phyloP scores from a whole-genome alignment of 441 rosid genomes.

The Hura crepitans region DNA sequence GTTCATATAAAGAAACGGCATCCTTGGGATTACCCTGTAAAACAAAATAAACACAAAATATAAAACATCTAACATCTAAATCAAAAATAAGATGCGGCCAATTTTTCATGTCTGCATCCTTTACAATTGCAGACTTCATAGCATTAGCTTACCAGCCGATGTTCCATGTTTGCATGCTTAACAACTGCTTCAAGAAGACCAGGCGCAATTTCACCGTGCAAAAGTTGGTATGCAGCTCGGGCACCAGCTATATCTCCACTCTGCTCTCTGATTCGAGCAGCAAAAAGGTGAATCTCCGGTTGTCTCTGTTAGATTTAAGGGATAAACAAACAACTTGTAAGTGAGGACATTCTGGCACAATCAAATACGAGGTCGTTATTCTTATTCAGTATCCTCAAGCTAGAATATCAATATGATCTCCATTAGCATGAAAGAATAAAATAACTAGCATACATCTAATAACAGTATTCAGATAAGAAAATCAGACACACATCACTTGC shows the following conservation, averaged over 20 bases:
- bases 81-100: constrained; percentile 35
- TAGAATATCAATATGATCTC: background rate
- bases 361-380: background rate
- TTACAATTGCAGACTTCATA: constrained; percentile 25
- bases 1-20: constrained; percentile 73
- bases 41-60: constrained; percentile 20
- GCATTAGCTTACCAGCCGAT: constrained; percentile 54
- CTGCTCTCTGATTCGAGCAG: constrained; percentile 88
- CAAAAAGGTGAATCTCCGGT: constrained; percentile 90
- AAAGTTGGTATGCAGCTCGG: constrained; percentile 77
- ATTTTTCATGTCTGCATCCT: constrained; percentile 78
- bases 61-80: constrained; percentile 10
- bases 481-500: background rate
- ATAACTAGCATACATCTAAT: background rate
- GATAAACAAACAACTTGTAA: constrained; percentile 3
- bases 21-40: constrained; percentile 76
- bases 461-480: background rate
- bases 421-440: background rate
- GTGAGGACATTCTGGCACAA: background rate
- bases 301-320: constrained; percentile 57
- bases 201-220: constrained; percentile 84
- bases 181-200: constrained; percentile 92
- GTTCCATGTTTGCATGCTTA: constrained; percentile 96
- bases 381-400: background rate
- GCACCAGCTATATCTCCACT: constrained; percentile 78